These are phyloP conservation scores for Neofusicoccum parvum DNA, from an alignment of 2,329 filamentous ascomycete species.

Conservation along the genomic window DNA sequence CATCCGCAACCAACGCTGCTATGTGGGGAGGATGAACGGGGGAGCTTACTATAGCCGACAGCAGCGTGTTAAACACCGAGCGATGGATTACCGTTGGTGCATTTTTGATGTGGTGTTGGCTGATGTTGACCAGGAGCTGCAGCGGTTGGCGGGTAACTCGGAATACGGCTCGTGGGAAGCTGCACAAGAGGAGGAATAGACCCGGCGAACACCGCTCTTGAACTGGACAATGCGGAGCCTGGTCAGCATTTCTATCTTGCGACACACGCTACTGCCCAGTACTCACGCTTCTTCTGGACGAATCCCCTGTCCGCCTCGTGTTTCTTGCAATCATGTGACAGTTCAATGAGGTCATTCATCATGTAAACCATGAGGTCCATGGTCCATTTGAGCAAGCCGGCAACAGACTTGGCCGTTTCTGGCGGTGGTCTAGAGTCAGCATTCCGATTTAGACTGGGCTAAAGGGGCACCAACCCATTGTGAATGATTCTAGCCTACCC, in stretches of 20 bases:
- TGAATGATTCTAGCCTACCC: background rate
- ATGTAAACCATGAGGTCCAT: slow-evolving; percentile 65
- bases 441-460: slow-evolving; percentile 11
- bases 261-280: background rate
- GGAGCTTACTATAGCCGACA: slow-evolving; percentile 35
- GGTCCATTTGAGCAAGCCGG: slow-evolving; percentile 77
- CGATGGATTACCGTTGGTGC: slow-evolving; percentile 46
- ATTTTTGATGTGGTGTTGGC: slow-evolving; percentile 37
- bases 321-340: slow-evolving; percentile 38
- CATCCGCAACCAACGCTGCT: slow-evolving; percentile 55
- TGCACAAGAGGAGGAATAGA: slow-evolving; percentile 66
- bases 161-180: slow-evolving; percentile 47
- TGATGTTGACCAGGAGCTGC: slow-evolving; percentile 27
- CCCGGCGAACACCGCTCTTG: slow-evolving; percentile 27
- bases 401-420: slow-evolving; percentile 73
- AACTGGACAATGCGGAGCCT: slow-evolving; percentile 6
- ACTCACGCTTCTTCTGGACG: slow-evolving; percentile 13
- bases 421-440: slow-evolving; percentile 24
- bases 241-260: background rate
- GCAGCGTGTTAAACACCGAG: slow-evolving; percentile 48
- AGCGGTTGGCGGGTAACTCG: slow-evolving; percentile 33
- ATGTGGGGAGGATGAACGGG: slow-evolving; percentile 51
- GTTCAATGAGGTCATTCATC: slow-evolving; percentile 52
- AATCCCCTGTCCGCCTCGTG: slow-evolving; percentile 24
- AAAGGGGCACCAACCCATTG: background rate